Percentiles rank a stretch among this genome's conserved stretches.
These are phyloP conservation scores for Ormosia semicastrata DNA, from an alignment of 306 rosid genomes.

Conservation along the genomic window DNA sequence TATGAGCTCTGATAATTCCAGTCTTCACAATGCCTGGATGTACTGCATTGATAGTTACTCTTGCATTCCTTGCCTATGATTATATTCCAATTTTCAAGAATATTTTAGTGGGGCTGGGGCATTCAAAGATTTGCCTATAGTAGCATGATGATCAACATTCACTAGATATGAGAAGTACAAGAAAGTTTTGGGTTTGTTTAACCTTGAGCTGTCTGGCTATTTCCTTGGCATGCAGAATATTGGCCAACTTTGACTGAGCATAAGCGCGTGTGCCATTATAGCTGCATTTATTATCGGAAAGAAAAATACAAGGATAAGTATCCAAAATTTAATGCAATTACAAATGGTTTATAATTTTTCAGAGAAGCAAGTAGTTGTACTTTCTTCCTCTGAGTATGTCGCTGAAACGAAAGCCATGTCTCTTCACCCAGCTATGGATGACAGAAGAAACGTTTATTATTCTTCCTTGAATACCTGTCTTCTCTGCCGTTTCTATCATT, in stretches of 20 bases:
- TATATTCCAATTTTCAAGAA: background rate
- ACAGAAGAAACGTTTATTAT: conserved; percentile 86
- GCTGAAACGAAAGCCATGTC: conserved; percentile 60
- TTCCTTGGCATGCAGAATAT: conserved; percentile 86
- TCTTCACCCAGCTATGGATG: conserved; percentile 90
- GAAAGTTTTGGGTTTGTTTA: background rate
- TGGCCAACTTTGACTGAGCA: conserved; percentile 86
- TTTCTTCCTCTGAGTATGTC: conserved; percentile 66
- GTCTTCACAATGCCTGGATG: conserved; percentile 96
- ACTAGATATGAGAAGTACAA: background rate
- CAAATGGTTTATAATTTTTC: background rate
- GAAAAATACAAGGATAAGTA: background rate
- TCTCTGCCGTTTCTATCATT: conserved; percentile 83
- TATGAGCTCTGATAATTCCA: conserved; percentile 83
- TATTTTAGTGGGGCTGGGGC: background rate
- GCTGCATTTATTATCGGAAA: conserved; percentile 42
- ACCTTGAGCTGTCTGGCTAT: conserved; percentile 81
- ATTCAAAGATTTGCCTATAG: background rate
- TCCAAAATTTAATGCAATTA: conserved; percentile 7
- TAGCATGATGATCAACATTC: background rate
- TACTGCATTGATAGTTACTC: conserved; percentile 77
- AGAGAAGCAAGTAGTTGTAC: conserved; percentile 36
- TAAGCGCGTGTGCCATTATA: conserved; percentile 91
- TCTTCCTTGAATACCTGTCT: conserved; percentile 76
- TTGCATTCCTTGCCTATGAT: conserved; percentile 77